Evolutionary conservation across 306 rosid genomes (phyloP).

Genomic region (Potentilla sterilis): DNA sequence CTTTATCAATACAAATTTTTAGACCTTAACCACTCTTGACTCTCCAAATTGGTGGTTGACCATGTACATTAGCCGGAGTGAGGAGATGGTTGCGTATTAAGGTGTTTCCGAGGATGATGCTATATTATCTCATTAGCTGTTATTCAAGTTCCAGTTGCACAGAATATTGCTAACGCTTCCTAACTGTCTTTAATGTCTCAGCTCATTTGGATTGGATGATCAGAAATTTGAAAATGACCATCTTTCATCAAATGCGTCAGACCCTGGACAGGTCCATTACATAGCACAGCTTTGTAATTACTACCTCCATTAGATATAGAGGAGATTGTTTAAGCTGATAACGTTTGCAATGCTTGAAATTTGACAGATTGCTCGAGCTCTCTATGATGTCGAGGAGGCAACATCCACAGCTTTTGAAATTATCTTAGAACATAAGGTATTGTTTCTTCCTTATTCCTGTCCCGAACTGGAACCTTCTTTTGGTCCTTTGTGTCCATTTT

Average conservation of each 20-base stretch:
- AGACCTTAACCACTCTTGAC: background rate
- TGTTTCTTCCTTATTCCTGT: background rate
- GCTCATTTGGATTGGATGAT: slow-evolving; percentile 80
- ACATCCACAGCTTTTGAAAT: slow-evolving; percentile 81
- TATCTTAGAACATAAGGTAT: slow-evolving; percentile 74
- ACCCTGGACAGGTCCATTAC: slow-evolving; percentile 69
- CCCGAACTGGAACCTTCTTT: slow-evolving; percentile 5
- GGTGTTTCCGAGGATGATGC: background rate
- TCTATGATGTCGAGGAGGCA: slow-evolving; percentile 97
- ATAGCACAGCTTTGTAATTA: slow-evolving; percentile 26
- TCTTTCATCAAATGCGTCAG: slow-evolving; percentile 70
- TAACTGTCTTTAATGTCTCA: slow-evolving; percentile 37
- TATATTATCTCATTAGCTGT: slow-evolving; percentile 9
- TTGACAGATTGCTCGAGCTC: slow-evolving; percentile 76
- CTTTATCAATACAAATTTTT: background rate
- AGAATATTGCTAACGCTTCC: slow-evolving; percentile 15
- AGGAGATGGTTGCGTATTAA: background rate
- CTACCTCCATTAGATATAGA: slow-evolving; percentile 4
- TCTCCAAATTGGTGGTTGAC: background rate
- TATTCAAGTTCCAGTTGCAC: slow-evolving; percentile 17
- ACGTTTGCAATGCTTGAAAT: slow-evolving; percentile 32
- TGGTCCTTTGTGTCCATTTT: background rate
- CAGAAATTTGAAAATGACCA: slow-evolving; percentile 87
- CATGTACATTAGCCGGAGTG: background rate
- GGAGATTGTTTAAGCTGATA: slow-evolving; percentile 29